Percentiles rank a stretch among this genome's conserved stretches.
phyloP scores from a whole-genome alignment of 2,329 filamentous ascomycete genomes.

The Aspergillus fructus region DNA sequence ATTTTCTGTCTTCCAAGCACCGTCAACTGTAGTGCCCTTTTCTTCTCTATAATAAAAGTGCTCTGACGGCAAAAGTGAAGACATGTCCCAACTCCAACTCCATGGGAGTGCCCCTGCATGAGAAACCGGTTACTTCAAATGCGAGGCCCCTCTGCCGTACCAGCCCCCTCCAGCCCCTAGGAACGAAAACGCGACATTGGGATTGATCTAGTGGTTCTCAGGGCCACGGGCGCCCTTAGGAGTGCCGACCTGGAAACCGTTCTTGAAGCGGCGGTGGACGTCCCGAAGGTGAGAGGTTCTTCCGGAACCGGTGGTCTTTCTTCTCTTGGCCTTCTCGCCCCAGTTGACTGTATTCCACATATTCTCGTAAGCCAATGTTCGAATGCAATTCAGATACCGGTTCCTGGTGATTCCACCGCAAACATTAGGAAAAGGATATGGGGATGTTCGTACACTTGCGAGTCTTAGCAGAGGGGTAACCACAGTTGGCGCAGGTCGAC shows the following conservation, averaged over 20 bases:
- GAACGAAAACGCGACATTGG: conserved; percentile 39
- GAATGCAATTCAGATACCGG: conserved; percentile 1
- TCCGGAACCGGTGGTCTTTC: conserved; percentile 98
- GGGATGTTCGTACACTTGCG: conserved; percentile 81
- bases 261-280: conserved; percentile 91
- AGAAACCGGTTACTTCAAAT: conserved; percentile 35
- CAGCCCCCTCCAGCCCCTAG: conserved; percentile 40
- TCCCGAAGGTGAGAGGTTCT: conserved; percentile 94
- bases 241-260: conserved; percentile 90
- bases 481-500: conserved; percentile 94
- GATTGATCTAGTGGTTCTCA: conserved; percentile 43
- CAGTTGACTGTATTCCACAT: conserved; percentile 76
- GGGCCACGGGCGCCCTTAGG: conserved; percentile 80
- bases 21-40: conserved; percentile 21
- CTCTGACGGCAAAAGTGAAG: conserved; percentile 30
- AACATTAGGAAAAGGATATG: background rate
- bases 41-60: conserved; percentile 28
- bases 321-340: conserved; percentile 99
- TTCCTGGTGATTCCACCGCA: background rate
- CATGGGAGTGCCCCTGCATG: conserved; percentile 32
- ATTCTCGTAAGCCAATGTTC: conserved; percentile 29
- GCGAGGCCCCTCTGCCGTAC: conserved; percentile 39
- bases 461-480: conserved; percentile 95
- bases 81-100: conserved; percentile 37
- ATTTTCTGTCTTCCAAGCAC: conserved; percentile 28